Evolutionary conservation across 2,329 filamentous ascomycete species (phyloP).

Genomic region (Tolypocladium tundrense): DNA sequence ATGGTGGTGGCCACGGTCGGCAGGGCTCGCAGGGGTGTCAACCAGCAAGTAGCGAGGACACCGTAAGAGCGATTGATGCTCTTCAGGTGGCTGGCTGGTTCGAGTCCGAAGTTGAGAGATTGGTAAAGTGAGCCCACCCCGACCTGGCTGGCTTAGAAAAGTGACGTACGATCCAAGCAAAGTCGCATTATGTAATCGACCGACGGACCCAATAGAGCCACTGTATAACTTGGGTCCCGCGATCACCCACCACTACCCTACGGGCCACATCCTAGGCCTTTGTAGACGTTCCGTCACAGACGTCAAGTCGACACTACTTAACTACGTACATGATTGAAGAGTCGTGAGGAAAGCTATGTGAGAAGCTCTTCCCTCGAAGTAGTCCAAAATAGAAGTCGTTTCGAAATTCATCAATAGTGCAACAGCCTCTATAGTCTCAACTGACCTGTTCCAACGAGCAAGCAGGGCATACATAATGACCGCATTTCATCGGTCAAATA

Average conservation of each 20-base stretch:
- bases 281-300: not conserved
- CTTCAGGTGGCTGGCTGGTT: not conserved
- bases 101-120: not conserved
- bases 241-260: not conserved
- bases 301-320: too few relatives aligned
- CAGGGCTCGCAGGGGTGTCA: not conserved
- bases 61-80: not conserved
- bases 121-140: not conserved
- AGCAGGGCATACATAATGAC: too few relatives aligned
- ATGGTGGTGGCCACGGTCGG: not conserved
- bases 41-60: not conserved
- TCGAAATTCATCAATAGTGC: too few relatives aligned
- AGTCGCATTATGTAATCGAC: not conserved
- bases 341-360: not conserved
- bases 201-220: too few relatives aligned
- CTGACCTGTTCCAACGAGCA: too few relatives aligned
- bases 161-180: not conserved
- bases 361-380: too few relatives aligned
- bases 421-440: too few relatives aligned
- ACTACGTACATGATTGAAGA: not conserved
- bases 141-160: not conserved
- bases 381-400: too few relatives aligned
- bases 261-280: not conserved
- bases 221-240: too few relatives aligned
- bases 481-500: too few relatives aligned